A percentile compares a stretch with the other conserved stretches of the same genome.
Conservation (phyloP, 2,329 filamentous ascomycete genomes). For the Orbilia blumenaviensis region DNA sequence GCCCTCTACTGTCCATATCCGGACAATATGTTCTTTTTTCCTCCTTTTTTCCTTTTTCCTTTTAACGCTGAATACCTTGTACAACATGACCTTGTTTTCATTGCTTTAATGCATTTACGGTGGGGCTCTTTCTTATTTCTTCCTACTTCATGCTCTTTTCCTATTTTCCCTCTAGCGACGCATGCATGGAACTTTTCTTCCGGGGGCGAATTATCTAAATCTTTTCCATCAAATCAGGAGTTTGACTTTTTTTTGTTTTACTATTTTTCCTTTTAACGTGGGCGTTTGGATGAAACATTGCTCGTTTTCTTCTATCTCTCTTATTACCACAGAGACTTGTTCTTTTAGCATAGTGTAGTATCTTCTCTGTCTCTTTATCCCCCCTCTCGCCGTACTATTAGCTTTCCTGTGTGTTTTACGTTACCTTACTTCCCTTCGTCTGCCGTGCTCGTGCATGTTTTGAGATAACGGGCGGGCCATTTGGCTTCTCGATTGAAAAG, state of each 20-base stretch:
- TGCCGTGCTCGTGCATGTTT: neutral
- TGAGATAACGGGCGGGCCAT: slow-evolving; percentile 4
- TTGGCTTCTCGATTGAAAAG: slow-evolving; percentile 9
- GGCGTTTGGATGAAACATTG: slow-evolving; percentile 49
- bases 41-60: neutral
- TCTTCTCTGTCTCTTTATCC: neutral
- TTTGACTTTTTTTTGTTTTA: slow-evolving; percentile 18
- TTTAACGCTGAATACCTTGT: slow-evolving; percentile 32
- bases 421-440: slow-evolving; percentile 4
- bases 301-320: slow-evolving; percentile 8
- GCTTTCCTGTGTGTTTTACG: slow-evolving; percentile 4
- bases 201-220: slow-evolving; percentile 29
- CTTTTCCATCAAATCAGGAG: slow-evolving; percentile 39
- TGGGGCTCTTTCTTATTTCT: slow-evolving; percentile 49
- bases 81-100: slow-evolving; percentile 49
- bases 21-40: neutral
- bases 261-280: slow-evolving; percentile 11
- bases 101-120: slow-evolving; percentile 54
- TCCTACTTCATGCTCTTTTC: slow-evolving; percentile 35
- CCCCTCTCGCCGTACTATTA: neutral
- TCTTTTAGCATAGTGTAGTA: slow-evolving; percentile 40
- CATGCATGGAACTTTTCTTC: slow-evolving; percentile 29
- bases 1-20: slow-evolving; percentile 9
- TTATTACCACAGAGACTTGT: slow-evolving; percentile 4
- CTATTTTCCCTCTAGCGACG: slow-evolving; percentile 30